Evolutionary conservation across 148 eudicot species (phyloP).

Genomic region (Beta vulgaris): DNA sequence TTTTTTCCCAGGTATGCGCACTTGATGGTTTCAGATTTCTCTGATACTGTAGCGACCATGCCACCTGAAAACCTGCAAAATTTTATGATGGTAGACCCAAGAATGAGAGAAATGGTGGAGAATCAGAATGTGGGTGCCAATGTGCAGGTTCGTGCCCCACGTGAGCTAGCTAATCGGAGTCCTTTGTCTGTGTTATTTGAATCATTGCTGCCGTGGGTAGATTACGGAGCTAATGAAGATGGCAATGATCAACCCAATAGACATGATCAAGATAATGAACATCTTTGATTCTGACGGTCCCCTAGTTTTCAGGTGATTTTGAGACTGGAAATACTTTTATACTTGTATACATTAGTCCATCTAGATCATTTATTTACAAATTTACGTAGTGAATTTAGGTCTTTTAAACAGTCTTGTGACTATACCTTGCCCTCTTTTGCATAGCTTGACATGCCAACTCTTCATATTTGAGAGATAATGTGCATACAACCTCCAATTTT

Average conservation of each 20-base stretch:
- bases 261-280: slow-evolving; percentile 31
- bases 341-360: neutral
- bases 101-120: slow-evolving; percentile 47
- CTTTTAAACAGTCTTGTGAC: neutral
- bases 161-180: slow-evolving; percentile 66
- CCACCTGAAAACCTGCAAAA: slow-evolving; percentile 91
- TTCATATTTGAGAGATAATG: neutral
- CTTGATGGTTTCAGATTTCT: slow-evolving; percentile 78
- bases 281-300: slow-evolving; percentile 17
- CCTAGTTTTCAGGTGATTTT: slow-evolving; percentile 4
- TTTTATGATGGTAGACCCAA: slow-evolving; percentile 70
- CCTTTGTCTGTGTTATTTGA: slow-evolving; percentile 75
- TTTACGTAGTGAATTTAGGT: neutral
- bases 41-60: slow-evolving; percentile 76
- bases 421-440: neutral
- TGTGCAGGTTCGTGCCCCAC: slow-evolving; percentile 49
- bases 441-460: neutral
- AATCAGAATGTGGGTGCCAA: slow-evolving; percentile 43
- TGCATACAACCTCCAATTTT: neutral
- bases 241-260: slow-evolving; percentile 36
- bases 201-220: slow-evolving; percentile 77
- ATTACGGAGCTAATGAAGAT: slow-evolving; percentile 51
- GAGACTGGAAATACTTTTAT: slow-evolving; percentile 10
- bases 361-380: neutral
- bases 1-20: slow-evolving; percentile 71